Evolutionary conservation across 2,329 filamentous ascomycete genomes (phyloP).

Genomic region (Fusarium multiceps): DNA sequence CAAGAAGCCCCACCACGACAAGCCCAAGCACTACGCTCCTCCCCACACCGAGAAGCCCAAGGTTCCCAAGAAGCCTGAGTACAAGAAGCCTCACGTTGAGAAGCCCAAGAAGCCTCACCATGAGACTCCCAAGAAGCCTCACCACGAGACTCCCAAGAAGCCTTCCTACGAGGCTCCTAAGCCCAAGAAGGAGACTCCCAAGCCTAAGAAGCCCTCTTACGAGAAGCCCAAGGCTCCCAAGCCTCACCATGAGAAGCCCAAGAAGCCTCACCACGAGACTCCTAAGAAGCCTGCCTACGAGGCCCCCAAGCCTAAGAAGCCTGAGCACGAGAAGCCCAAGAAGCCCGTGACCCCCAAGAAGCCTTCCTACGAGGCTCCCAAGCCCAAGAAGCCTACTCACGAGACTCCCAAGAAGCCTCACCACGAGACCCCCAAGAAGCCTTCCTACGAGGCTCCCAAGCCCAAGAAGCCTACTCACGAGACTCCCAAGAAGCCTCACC

Average conservation of each 20-base stretch:
- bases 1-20: neutral
- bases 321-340: constrained; percentile 1
- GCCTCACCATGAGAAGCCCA: constrained; percentile 3
- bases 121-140: neutral
- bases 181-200: neutral
- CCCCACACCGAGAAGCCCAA: neutral
- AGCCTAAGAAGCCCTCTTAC: neutral
- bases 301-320: neutral
- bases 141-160: neutral
- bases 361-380: neutral
- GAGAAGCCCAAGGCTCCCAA: neutral
- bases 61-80: neutral
- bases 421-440: neutral
- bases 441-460: too few relatives aligned
- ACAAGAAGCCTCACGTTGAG: neutral
- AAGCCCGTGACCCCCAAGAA: neutral
- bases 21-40: neutral
- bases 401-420: neutral
- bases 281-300: neutral
- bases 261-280: neutral
- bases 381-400: neutral
- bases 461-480: neutral
- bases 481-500: too few relatives aligned
- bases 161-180: neutral
- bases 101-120: neutral